Percentiles rank a stretch among this genome's conserved stretches.
These are phyloP conservation scores for Rhododendron henanense DNA, from an alignment of 148 eudicot genomes.

Conservation along the genomic window DNA sequence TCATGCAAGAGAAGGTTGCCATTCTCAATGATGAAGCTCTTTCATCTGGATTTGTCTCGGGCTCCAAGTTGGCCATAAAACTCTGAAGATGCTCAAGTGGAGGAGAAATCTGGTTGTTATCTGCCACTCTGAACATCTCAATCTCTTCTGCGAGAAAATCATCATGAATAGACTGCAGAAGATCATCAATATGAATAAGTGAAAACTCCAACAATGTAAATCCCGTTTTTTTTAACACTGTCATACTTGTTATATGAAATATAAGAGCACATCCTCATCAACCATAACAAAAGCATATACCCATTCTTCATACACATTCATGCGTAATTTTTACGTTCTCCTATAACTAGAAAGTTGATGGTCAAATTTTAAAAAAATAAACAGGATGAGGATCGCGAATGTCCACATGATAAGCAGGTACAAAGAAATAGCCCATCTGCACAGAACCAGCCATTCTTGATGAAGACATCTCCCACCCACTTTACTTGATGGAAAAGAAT, in stretches of 20 bases:
- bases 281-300: neutral
- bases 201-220: neutral
- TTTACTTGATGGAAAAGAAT: constrained; percentile 18
- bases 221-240: neutral
- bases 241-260: neutral
- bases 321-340: neutral
- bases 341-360: neutral
- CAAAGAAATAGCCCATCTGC: neutral
- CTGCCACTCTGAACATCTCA: constrained; percentile 42
- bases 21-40: constrained; percentile 29
- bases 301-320: neutral
- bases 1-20: constrained; percentile 56
- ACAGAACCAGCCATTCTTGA: constrained; percentile 4
- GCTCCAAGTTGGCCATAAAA: constrained; percentile 32
- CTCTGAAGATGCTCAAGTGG: constrained; percentile 61
- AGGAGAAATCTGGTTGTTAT: constrained; percentile 44
- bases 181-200: constrained; percentile 1
- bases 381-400: neutral
- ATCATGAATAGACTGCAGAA: constrained; percentile 73
- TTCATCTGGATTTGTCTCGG: constrained; percentile 27
- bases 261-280: neutral
- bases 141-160: constrained; percentile 62
- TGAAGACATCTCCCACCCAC: constrained; percentile 5
- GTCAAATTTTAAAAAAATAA: neutral
- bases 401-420: neutral